Percentiles rank a stretch among this genome's conserved stretches.
These are phyloP conservation scores for Rubus parviflorus DNA, from an alignment of 306 rosid species.

Conservation along the genomic window DNA sequence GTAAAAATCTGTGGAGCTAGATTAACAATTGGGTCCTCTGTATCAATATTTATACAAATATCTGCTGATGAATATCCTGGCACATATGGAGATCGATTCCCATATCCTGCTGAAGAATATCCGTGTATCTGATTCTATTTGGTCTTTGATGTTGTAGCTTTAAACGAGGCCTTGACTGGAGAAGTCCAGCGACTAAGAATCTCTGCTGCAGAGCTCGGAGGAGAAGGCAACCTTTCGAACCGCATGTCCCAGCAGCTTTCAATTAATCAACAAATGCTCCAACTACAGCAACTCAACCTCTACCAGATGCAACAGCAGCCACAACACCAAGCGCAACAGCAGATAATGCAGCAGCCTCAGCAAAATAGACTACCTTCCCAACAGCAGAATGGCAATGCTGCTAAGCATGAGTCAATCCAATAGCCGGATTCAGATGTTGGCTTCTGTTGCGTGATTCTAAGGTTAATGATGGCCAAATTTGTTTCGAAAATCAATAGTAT, in stretches of 20 bases:
- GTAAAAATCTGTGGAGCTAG: background rate
- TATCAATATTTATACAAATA: background rate
- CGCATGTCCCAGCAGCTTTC: constrained; percentile 59
- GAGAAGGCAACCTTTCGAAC: constrained; percentile 50
- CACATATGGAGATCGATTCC: background rate
- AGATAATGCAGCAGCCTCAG: constrained; percentile 29
- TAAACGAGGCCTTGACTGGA: constrained; percentile 72
- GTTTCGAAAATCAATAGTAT: constrained; percentile 23
- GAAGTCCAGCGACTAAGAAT: constrained; percentile 70
- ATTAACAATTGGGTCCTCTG: background rate
- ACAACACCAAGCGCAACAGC: constrained; percentile 33
- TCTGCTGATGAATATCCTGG: background rate
- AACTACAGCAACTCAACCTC: constrained; percentile 48
- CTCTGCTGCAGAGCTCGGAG: constrained; percentile 51
- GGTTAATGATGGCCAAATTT: constrained; percentile 17
- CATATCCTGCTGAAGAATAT: background rate
- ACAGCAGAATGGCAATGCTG: constrained; percentile 41
- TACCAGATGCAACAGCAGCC: constrained; percentile 39
- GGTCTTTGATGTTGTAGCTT: constrained; percentile 45
- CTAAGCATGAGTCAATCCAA: constrained; percentile 19
- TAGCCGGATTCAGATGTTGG: constrained; percentile 20
- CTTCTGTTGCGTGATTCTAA: constrained; percentile 6
- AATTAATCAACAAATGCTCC: constrained; percentile 57
- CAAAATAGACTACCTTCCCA: constrained; percentile 26
- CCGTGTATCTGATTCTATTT: background rate